phyloP scores from a whole-genome alignment of 495 filamentous ascomycete species.

The Delitschia confertaspora region DNA sequence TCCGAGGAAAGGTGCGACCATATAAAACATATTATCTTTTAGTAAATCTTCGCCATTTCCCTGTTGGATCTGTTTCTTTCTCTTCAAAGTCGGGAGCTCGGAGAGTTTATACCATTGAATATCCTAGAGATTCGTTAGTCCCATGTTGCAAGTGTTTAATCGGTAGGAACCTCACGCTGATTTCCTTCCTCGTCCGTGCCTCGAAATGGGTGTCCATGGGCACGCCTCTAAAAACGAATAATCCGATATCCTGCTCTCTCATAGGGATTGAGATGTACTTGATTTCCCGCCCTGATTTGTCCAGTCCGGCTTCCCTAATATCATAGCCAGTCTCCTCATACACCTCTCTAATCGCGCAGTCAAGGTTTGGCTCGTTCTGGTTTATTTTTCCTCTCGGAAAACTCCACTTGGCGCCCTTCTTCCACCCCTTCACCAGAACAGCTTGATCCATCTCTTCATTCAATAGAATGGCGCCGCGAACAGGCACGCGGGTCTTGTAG shows the following conservation, averaged over 20 bases:
- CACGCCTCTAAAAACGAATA: constrained; percentile 84
- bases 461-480: constrained; percentile 85
- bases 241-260: constrained; percentile 80
- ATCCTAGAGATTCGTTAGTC: constrained; percentile 37
- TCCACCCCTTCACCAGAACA: constrained; percentile 92
- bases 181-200: constrained; percentile 88
- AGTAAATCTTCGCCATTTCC: constrained; percentile 43
- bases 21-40: constrained; percentile 85
- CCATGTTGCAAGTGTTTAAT: neutral
- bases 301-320: constrained; percentile 59
- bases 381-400: constrained; percentile 97
- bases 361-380: constrained; percentile 84
- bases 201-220: constrained; percentile 79
- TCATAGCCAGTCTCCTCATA: constrained; percentile 95
- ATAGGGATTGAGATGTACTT: constrained; percentile 81
- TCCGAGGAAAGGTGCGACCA: constrained; percentile 88
- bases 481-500: constrained; percentile 90
- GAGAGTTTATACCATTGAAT: constrained; percentile 87
- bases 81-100: constrained; percentile 75
- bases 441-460: constrained; percentile 86
- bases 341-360: constrained; percentile 86
- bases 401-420: constrained; percentile 92
- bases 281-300: constrained; percentile 56
- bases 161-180: constrained; percentile 45
- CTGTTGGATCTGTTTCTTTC: constrained; percentile 45